A percentile compares a stretch with the other conserved stretches of the same genome.
phyloP scores from a whole-genome alignment of 345 rosid species.

The Citrus medica region DNA sequence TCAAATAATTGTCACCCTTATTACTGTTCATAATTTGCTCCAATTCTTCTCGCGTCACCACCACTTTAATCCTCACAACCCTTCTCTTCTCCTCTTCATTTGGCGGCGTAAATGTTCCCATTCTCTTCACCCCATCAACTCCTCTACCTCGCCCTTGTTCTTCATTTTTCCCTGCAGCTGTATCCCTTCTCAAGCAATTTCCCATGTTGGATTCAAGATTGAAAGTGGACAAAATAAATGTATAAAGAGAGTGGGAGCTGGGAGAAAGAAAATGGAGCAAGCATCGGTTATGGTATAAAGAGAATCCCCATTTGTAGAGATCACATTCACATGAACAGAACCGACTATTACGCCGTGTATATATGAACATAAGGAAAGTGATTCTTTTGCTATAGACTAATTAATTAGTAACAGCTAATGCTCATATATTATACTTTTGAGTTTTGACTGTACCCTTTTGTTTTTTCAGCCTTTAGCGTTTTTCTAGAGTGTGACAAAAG shows the following conservation, averaged over 20 bases:
- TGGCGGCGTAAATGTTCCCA: background rate
- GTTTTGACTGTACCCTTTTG: background rate
- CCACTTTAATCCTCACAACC: conserved; percentile 48
- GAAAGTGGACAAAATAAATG: background rate
- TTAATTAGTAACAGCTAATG: background rate
- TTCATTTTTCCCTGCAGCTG: conserved; percentile 11
- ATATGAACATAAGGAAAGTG: background rate
- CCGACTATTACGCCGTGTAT: conserved; percentile 51
- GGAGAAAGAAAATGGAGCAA: conserved; percentile 5
- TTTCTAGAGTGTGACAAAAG: background rate
- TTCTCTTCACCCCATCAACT: background rate
- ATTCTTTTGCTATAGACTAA: conserved; percentile 6
- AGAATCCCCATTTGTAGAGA: background rate
- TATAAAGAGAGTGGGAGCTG: background rate
- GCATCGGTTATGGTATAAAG: conserved; percentile 8
- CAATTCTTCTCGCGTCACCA: conserved; percentile 66
- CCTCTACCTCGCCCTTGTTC: background rate
- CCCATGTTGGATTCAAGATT: conserved; percentile 31
- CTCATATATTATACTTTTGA: background rate
- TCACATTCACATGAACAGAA: conserved; percentile 60
- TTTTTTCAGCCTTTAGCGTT: background rate
- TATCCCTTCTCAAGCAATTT: conserved; percentile 24
- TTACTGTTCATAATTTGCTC: conserved; percentile 38
- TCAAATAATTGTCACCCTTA: conserved; percentile 9
- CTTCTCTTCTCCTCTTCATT: background rate